A percentile compares a stretch with the other conserved stretches of the same genome.
These are phyloP conservation scores for Auriculariales sp. DNA, from an alignment of 768 basidiomycete species.

Conservation along the genomic window DNA sequence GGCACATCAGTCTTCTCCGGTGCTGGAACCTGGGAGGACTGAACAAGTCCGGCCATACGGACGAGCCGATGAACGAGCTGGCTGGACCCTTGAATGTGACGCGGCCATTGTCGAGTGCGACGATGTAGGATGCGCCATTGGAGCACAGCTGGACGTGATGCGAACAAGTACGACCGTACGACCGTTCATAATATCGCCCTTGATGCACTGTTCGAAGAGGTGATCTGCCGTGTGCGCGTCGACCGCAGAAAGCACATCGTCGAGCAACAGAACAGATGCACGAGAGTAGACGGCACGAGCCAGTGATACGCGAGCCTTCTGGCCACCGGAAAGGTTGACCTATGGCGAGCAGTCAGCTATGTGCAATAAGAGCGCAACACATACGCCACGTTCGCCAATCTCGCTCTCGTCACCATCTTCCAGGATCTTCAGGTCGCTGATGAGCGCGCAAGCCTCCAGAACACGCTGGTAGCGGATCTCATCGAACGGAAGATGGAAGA, in stretches of 20 bases:
- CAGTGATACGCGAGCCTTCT: slow-evolving; percentile 50
- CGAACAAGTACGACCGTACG: slow-evolving; percentile 84
- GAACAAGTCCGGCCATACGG: slow-evolving; percentile 18
- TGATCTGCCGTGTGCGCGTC: slow-evolving; percentile 79
- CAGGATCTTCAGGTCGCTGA: slow-evolving; percentile 63
- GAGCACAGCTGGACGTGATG: slow-evolving; percentile 87
- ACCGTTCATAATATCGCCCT: slow-evolving; percentile 61
- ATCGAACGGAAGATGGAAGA: slow-evolving; percentile 66
- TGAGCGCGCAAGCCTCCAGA: slow-evolving; percentile 26
- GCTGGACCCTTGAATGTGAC: slow-evolving; percentile 57
- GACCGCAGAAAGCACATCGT: slow-evolving; percentile 66
- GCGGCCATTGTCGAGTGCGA: slow-evolving; percentile 72
- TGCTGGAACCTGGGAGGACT: slow-evolving; percentile 8
- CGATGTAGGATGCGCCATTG: slow-evolving; percentile 66
- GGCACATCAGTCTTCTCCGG: slow-evolving; percentile 8
- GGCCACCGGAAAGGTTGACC: slow-evolving; percentile 29
- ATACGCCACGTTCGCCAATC: slow-evolving; percentile 20
- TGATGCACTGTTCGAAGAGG: slow-evolving; percentile 64
- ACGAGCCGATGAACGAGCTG: slow-evolving; percentile 51
- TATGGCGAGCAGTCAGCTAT: slow-evolving; percentile 35
- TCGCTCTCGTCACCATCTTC: slow-evolving; percentile 34
- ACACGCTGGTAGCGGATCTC: slow-evolving; percentile 64
- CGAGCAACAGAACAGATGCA: slow-evolving; percentile 66
- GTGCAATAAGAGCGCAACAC: slow-evolving; percentile 40
- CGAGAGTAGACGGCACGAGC: slow-evolving; percentile 85